Percentiles rank a stretch among this genome's conserved stretches.
Evolutionary conservation across 345 rosid genomes (phyloP).

Genomic region (Erucastrum elatum): DNA sequence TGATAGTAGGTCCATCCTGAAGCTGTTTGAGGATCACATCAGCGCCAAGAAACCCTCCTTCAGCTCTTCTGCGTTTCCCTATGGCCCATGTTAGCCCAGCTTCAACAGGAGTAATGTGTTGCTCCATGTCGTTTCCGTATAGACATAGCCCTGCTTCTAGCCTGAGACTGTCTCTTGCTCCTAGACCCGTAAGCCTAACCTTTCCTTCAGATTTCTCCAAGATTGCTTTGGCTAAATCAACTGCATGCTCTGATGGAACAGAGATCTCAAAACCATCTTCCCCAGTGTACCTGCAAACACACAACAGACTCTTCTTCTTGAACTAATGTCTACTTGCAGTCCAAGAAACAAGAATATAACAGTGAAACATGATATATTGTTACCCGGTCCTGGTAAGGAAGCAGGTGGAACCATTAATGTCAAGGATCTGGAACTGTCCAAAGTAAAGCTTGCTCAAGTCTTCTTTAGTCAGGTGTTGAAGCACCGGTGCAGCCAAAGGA

Average conservation of each 20-base stretch:
- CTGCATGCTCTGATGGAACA: conserved; percentile 77
- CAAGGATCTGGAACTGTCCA: conserved; percentile 79
- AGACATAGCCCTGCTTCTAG: conserved; percentile 93
- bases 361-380: neutral
- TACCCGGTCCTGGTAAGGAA: conserved; percentile 98
- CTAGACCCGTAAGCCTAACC: conserved; percentile 86
- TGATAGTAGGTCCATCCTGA: conserved; percentile 74
- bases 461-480: conserved; percentile 84
- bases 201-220: conserved; percentile 92
- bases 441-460: conserved; percentile 92
- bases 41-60: conserved; percentile 95
- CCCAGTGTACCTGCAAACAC: conserved; percentile 71
- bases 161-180: conserved; percentile 94
- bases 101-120: conserved; percentile 82
- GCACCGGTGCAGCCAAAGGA: conserved; percentile 90
- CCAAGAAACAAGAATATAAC: neutral
- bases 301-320: neutral
- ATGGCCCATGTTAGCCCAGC: conserved; percentile 98
- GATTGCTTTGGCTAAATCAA: conserved; percentile 90
- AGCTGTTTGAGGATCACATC: conserved; percentile 88
- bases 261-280: conserved; percentile 99
- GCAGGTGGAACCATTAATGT: conserved; percentile 79
- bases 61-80: conserved; percentile 92
- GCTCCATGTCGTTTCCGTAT: conserved; percentile 97
- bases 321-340: neutral